phyloP scores from a whole-genome alignment of 2,329 filamentous ascomycete genomes.

The Colletotrichum magnum region DNA sequence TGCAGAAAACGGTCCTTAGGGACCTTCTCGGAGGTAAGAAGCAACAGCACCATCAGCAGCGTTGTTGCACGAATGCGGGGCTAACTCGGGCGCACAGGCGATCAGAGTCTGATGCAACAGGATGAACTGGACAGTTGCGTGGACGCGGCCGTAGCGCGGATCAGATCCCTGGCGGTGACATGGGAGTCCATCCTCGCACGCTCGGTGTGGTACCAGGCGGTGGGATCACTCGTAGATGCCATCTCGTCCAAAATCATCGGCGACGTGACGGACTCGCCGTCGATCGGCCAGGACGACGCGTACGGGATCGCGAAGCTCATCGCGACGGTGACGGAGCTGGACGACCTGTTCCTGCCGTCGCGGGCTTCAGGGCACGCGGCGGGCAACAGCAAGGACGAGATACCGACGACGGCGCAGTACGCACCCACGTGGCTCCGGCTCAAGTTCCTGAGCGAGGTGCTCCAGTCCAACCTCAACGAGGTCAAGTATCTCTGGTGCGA shows the following conservation, averaged over 20 bases:
- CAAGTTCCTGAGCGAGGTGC: conserved; percentile 74
- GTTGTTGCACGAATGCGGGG: conserved; percentile 12
- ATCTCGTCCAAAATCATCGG: conserved; percentile 71
- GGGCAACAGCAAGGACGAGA: conserved; percentile 50
- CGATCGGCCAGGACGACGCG: conserved; percentile 75
- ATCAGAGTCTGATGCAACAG: conserved; percentile 72
- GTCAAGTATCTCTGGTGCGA: conserved; percentile 76
- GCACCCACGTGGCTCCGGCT: conserved; percentile 74
- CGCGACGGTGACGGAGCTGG: conserved; percentile 68
- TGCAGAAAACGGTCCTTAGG: conserved; percentile 72
- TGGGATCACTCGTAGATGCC: conserved; percentile 72
- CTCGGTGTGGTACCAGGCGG: conserved; percentile 74
- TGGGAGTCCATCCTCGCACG: conserved; percentile 72
- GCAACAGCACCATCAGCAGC: background rate
- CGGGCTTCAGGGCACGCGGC: conserved; percentile 44
- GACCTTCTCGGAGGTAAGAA: conserved; percentile 69
- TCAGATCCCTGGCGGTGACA: conserved; percentile 66
- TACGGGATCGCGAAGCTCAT: conserved; percentile 74
- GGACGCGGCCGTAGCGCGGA: conserved; percentile 66
- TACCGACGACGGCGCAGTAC: conserved; percentile 72
- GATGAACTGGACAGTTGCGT: conserved; percentile 67
- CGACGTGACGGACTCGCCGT: conserved; percentile 73
- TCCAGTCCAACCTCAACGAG: conserved; percentile 77
- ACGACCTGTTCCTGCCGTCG: conserved; percentile 71
- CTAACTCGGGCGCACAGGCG: conserved; percentile 51